Conservation (phyloP, 1,139 yeast species). For the Lodderomyces beijingensis region DNA sequence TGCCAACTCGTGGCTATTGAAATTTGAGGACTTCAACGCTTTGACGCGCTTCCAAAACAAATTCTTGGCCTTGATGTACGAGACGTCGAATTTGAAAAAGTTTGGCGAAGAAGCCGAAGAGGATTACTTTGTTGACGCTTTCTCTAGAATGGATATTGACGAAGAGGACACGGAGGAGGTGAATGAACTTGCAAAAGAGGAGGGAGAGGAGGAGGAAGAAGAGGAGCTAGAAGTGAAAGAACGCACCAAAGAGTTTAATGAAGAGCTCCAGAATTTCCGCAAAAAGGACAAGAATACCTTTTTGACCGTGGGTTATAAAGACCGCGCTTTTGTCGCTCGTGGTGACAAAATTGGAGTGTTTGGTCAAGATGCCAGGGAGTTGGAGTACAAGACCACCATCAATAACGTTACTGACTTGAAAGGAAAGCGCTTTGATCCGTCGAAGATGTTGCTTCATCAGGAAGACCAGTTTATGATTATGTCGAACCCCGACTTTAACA, state of each 20-base stretch:
- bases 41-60: conserved; percentile 49
- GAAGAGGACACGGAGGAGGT: conserved; percentile 19
- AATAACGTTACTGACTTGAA: conserved; percentile 49
- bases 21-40: conserved; percentile 39
- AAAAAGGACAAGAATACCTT: conserved; percentile 47
- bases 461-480: conserved; percentile 67
- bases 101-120: conserved; percentile 34
- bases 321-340: conserved; percentile 73
- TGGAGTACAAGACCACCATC: conserved; percentile 67
- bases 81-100: conserved; percentile 45
- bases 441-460: conserved; percentile 68
- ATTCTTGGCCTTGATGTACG: conserved; percentile 59
- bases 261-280: conserved; percentile 9
- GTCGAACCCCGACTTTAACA: conserved; percentile 44
- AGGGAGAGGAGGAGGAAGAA: conserved; percentile 13
- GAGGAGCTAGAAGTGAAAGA: conserved; percentile 13
- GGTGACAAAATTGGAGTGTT: conserved; percentile 81
- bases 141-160: conserved; percentile 25
- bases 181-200: conserved; percentile 14
- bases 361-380: conserved; percentile 47
- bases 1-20: conserved; percentile 60
- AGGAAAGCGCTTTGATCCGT: conserved; percentile 57
- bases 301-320: conserved; percentile 67
- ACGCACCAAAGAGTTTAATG: conserved; percentile 14
- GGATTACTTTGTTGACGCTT: conserved; percentile 24